Percentiles rank a stretch among this genome's conserved stretches.
Conservation (phyloP, 2,329 filamentous ascomycete species). For the Aureobasidium leucospermi region DNA sequence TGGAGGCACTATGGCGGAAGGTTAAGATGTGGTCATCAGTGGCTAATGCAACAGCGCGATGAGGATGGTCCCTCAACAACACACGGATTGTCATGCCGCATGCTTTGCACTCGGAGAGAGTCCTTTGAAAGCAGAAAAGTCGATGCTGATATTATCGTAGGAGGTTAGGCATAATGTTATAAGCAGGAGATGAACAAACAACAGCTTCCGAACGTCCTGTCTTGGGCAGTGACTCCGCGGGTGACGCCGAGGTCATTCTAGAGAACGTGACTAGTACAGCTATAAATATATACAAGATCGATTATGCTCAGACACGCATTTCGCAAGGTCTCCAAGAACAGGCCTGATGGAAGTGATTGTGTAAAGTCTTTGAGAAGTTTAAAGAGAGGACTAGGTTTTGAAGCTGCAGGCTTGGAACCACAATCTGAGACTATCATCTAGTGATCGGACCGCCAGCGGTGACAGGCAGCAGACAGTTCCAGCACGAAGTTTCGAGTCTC, state of each 20-base stretch:
- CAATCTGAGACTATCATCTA: too few relatives aligned
- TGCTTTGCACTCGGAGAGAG: not conserved
- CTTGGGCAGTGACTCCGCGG: not conserved
- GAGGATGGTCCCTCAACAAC: slow-evolving; percentile 76
- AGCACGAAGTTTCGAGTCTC: too few relatives aligned
- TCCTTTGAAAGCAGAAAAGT: not conserved
- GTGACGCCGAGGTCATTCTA: not conserved
- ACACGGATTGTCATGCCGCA: slow-evolving; percentile 60
- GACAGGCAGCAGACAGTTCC: not conserved
- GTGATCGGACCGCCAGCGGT: too few relatives aligned
- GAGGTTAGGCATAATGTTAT: not conserved
- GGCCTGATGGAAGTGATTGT: not conserved
- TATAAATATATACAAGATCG: not conserved
- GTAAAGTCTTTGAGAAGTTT: too few relatives aligned
- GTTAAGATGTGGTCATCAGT: slow-evolving; percentile 74
- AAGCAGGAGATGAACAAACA: slow-evolving; percentile 1
- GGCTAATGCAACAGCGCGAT: slow-evolving; percentile 79
- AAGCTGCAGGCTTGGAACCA: too few relatives aligned
- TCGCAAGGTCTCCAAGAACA: not conserved
- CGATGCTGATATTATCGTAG: not conserved
- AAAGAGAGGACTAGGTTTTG: too few relatives aligned
- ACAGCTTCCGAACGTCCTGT: not conserved
- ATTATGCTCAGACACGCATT: not conserved
- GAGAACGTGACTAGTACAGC: not conserved
- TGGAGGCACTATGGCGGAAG: slow-evolving; percentile 67